phyloP scores from a whole-genome alignment of 1,139 yeast genomes.

The Pichia sp. region DNA sequence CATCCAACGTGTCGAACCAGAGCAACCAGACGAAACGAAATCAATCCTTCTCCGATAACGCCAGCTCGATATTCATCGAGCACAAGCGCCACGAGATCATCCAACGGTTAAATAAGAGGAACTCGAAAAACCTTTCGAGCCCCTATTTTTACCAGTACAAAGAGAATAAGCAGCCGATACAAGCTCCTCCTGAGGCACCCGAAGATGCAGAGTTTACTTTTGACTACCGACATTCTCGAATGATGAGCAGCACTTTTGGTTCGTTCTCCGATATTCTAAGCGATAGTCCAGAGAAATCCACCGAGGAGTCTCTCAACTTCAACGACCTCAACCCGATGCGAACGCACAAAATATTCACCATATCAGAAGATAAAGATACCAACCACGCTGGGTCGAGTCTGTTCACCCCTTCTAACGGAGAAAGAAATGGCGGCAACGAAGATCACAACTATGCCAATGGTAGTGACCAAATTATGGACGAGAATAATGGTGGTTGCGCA shows the following conservation, averaged over 20 bases:
- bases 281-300: not conserved
- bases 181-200: slow-evolving; percentile 10
- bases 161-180: slow-evolving; percentile 9
- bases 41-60: slow-evolving; percentile 5
- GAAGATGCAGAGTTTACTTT: not conserved
- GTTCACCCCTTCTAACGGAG: no score
- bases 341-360: not conserved
- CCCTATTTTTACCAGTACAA: slow-evolving; percentile 19
- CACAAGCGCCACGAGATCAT: slow-evolving; percentile 12
- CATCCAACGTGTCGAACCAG: not conserved
- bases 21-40: slow-evolving; percentile 1
- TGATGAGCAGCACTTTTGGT: not conserved
- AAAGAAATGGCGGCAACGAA: no score
- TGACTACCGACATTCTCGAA: not conserved
- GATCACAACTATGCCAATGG: not conserved
- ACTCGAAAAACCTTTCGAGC: slow-evolving; percentile 14
- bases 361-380: not conserved
- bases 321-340: not conserved
- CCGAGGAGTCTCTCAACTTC: slow-evolving; percentile 7
- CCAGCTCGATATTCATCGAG: slow-evolving; percentile 11
- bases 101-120: slow-evolving; percentile 9
- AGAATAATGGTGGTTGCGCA: not conserved
- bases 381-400: not conserved
- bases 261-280: not conserved
- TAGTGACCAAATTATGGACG: not conserved